A percentile compares a stretch with the other conserved stretches of the same genome.
These are phyloP conservation scores for Backusella circina DNA, from an alignment of 192 early-diverging fungal genomes.

Conservation along the genomic window DNA sequence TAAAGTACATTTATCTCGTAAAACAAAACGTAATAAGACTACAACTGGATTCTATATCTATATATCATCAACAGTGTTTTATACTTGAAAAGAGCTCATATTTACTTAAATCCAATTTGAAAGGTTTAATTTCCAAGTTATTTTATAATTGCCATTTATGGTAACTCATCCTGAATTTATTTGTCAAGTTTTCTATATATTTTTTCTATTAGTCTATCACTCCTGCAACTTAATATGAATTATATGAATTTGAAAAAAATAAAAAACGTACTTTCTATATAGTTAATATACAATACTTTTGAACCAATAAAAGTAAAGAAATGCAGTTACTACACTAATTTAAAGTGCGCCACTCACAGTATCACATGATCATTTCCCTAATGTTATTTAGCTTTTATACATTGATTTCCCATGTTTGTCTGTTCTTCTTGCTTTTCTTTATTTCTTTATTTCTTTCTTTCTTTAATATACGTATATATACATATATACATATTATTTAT, in stretches of 20 bases:
- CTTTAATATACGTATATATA: background rate
- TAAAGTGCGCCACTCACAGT: background rate
- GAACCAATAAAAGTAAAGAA: background rate
- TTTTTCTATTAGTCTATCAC: background rate
- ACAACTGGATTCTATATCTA: too few species aligned
- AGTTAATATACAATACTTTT: background rate
- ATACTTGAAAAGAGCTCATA: too few species aligned
- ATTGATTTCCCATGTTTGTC: background rate
- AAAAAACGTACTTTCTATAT: background rate
- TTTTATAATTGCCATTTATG: background rate
- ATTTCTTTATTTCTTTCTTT: background rate
- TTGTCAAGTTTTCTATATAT: background rate
- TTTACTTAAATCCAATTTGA: too few species aligned
- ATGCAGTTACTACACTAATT: background rate
- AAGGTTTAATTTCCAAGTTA: background rate
- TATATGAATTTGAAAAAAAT: background rate
- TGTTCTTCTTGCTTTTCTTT: background rate
- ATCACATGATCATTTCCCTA: background rate
- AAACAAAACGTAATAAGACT: too few species aligned
- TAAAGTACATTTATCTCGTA: too few species aligned
- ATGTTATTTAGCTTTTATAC: background rate
- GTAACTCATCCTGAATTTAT: background rate
- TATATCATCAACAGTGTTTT: too few species aligned
- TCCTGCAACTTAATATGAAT: background rate
- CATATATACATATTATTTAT: background rate